Conservation (phyloP, 1,139 yeast genomes). For the Candida freyschussii region DNA sequence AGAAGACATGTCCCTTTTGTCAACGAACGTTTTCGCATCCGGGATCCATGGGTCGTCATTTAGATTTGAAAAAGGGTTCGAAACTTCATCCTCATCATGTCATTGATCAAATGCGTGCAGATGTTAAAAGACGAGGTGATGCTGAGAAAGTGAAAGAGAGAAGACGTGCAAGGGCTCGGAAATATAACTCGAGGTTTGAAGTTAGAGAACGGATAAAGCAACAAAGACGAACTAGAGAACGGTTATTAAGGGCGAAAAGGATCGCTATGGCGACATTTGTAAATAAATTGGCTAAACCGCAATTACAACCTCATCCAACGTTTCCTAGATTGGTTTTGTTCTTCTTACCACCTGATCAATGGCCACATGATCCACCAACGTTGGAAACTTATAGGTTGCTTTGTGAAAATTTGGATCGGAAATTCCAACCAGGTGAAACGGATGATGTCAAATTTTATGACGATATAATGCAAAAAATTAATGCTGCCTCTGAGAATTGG, state of each 20-base stretch:
- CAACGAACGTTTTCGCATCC: conserved; percentile 45
- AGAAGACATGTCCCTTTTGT: conserved; percentile 42
- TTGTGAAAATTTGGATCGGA: conserved; percentile 25
- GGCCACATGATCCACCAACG: conserved; percentile 50
- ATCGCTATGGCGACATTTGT: conserved; percentile 33
- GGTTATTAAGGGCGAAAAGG: conserved; percentile 32
- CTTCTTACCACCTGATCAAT: conserved; percentile 38
- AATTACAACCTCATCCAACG: conserved; percentile 38
- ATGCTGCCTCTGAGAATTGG: conserved; percentile 43
- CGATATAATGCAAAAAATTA: conserved; percentile 30
- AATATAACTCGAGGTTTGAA: conserved; percentile 41
- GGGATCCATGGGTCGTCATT: conserved; percentile 48
- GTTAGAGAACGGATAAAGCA: conserved; percentile 38
- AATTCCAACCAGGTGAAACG: conserved; percentile 11
- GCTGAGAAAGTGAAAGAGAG: conserved; percentile 36
- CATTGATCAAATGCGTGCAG: conserved; percentile 38
- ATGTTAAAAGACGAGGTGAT: conserved; percentile 47
- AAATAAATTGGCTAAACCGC: conserved; percentile 33
- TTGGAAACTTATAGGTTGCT: conserved; percentile 35
- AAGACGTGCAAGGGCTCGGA: conserved; percentile 34
- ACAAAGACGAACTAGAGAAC: conserved; percentile 36
- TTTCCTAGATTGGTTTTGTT: conserved; percentile 43
- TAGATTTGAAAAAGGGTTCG: conserved; percentile 44
- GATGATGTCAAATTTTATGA: conserved; percentile 14
- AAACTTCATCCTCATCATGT: conserved; percentile 40